phyloP scores from a whole-genome alignment of 345 rosid genomes.

The Lenwebbia sp. region DNA sequence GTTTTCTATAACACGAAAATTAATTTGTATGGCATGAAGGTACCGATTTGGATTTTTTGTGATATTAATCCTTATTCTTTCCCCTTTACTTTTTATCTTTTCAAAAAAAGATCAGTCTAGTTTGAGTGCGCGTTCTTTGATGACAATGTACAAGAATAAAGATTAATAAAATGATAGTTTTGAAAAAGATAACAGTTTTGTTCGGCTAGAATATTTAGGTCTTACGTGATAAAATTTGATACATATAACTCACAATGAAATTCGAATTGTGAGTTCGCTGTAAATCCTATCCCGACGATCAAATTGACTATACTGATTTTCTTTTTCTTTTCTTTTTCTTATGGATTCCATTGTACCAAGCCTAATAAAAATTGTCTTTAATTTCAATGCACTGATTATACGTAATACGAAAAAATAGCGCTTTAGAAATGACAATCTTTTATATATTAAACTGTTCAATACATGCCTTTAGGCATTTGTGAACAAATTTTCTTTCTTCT shows the following conservation, averaged over 20 bases:
- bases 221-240: neutral
- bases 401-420: neutral
- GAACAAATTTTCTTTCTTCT: neutral
- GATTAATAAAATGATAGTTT: neutral
- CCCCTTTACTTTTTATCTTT: neutral
- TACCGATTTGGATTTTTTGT: neutral
- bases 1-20: neutral
- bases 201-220: neutral
- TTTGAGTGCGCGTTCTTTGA: neutral
- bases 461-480: neutral
- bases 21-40: neutral
- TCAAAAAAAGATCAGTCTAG: neutral
- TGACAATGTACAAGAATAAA: neutral
- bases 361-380: neutral
- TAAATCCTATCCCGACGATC: neutral
- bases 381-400: neutral
- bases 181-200: too few species aligned
- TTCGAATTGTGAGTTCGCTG: neutral
- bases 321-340: too few species aligned
- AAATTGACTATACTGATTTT: too few species aligned
- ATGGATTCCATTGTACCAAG: neutral
- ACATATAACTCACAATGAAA: neutral
- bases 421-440: neutral
- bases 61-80: accelerated
- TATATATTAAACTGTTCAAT: neutral